Evolutionary conservation across 2,329 filamentous ascomycete genomes (phyloP), one percentile per base, ranked within the genome.

Genomic region (Madurella fahalii): DNA sequence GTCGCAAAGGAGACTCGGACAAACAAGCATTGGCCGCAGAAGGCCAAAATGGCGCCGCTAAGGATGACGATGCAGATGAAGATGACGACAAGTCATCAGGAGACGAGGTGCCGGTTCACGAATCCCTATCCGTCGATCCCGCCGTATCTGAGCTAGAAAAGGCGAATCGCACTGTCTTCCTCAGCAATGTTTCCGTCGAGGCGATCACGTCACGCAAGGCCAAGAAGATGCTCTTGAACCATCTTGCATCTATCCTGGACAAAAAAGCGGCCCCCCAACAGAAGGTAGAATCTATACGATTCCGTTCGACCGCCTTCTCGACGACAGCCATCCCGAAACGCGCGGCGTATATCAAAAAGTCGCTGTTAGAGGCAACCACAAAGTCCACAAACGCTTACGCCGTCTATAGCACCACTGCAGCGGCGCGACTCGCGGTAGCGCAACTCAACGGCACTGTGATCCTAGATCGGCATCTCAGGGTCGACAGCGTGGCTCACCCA

Each of bases 321-420:
- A 84, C 84, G 30, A 81, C 78, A 37, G 77, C 84, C 15, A 81
- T 96, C 53, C 94, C 94, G 47, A 96, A 96, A 74, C 89, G 93
- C 59, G 94, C 93, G n/a, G 89, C 94, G 20, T 97, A 85, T 70
- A 94, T 93, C 58, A 95, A 90, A 64, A 91, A 92, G 69, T 86
- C 91, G 20, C 77, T 97, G 54, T 93, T 96, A 86, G 86, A 89
- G 57, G 84, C 90, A 17, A 99, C 95, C 1, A 94, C 93, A 1
- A 90, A 89, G 66, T 95, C 89, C 58, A 91, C 92, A 56, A 96
- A 99, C 68, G 94, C 94, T 45, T 99, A 99, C 68, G 90, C 82
- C 31, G 91, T 99, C 47, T 96, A 94, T 74, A 87, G 84, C 42
- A 90, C 88, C 1, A 72, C 82, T 1, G 75, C 82, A 9, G 90